Evolutionary conservation across 2,329 filamentous ascomycete genomes (phyloP), one percentile per base, ranked within the genome.

Genomic region (Penicillium frequentans): DNA sequence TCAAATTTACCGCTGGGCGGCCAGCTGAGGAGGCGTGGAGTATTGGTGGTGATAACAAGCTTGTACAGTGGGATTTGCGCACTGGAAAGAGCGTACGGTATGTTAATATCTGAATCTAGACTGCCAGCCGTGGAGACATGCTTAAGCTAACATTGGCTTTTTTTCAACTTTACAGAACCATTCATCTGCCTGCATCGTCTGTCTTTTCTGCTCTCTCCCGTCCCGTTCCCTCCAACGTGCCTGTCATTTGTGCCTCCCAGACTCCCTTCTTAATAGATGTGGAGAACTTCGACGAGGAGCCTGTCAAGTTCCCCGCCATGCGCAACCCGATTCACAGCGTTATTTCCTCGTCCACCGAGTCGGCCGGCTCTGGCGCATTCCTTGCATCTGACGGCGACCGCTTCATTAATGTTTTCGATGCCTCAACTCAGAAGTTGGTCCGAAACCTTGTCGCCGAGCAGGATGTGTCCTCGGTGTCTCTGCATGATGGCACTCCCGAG

Each of bases 21-120:
- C 69, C 74, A 23, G 68, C 64, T 52, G 65, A 72, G 23, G 77
- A 79, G 61, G 80, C 74, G n/a, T 83, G 81, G 81, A 82, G 81
- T 73, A 77, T 82, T 56, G 81, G 81, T 49, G 78, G 77, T 49
- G 81, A 83, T 68, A 79, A 78, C 58, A 82, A 78, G 63, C 72
- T 82, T 48, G 75, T 82, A 23, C 79, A 82, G 62, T 83, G 81
- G 81, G 78, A 82, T 69, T 64, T 82, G 54, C 71, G 66, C 61
- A 77, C 72, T 23, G 74, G 75, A 54, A 69, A 75, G 60, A 73
- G 69, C 49, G 70, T 75, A 55, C 75, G 76, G 81, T 82, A 72
- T 59, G 65, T 31, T 5, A 9, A 31, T 16, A 39, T n/a, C 16
- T 16, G 46, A 48, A 49, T 21, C 44, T 49, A 24, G 64, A 39